Conservation (phyloP, 139 green algal genomes). For the Chlorella vulgaris region DNA sequence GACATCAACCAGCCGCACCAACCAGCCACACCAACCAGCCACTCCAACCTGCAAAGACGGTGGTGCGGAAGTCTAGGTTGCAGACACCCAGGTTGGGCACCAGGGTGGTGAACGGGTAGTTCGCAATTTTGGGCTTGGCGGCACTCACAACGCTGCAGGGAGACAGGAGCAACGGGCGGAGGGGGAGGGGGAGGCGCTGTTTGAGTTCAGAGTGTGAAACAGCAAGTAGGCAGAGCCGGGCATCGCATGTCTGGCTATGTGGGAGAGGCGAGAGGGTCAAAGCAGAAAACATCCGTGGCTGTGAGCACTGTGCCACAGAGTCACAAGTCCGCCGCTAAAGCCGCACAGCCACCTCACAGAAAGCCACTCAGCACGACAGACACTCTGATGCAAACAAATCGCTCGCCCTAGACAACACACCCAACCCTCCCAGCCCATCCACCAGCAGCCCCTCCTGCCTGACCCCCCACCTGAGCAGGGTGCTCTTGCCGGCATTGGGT, state of each 20-base stretch:
- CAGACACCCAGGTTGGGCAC: conserved; percentile 97
- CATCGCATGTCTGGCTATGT: no score
- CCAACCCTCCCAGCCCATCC: background rate
- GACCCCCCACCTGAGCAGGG: conserved; percentile 71
- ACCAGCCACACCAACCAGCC: no score
- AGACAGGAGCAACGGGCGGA: background rate
- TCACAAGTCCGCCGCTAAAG: no score
- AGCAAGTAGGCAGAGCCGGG: background rate
- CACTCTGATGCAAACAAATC: background rate
- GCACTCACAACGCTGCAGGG: conserved; percentile 66
- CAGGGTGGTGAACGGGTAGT: conserved; percentile 99
- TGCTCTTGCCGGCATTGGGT: conserved; percentile 95
- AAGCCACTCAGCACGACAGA: no score
- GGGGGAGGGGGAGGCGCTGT: background rate
- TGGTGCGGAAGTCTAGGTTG: conserved; percentile 81
- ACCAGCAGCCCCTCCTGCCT: background rate
- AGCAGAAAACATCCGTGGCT: no score
- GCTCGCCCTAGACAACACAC: no score
- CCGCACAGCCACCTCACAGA: no score
- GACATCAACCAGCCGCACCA: no score
- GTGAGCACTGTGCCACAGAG: no score
- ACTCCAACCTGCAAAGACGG: conserved; percentile 60
- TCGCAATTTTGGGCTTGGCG: conserved; percentile 90
- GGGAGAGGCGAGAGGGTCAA: no score
- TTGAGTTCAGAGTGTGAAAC: background rate